Percentiles rank a stretch among this genome's conserved stretches.
Conservation (phyloP, 768 basidiomycete species). For the Podaxis carcinomalis region DNA sequence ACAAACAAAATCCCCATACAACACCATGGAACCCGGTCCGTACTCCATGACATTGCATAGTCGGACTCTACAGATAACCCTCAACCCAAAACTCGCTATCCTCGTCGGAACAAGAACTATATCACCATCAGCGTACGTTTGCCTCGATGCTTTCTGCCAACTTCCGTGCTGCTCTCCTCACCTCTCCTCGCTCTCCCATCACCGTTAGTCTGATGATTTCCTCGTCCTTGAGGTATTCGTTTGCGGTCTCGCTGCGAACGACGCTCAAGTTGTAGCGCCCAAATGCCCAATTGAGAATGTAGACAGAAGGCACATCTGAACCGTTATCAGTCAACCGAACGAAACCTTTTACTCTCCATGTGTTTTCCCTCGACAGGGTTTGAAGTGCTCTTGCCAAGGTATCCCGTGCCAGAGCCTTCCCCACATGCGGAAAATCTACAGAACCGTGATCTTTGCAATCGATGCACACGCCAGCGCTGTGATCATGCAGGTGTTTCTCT, state of each 20-base stretch:
- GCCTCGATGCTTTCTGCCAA: constrained; percentile 45
- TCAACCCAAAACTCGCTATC: neutral
- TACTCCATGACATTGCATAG: too few species aligned
- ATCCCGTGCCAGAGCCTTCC: constrained; percentile 27
- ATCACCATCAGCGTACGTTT: neutral
- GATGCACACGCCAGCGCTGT: neutral
- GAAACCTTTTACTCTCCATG: constrained; percentile 89
- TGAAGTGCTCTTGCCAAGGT: constrained; percentile 44
- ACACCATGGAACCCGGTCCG: too few species aligned
- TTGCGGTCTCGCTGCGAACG: neutral
- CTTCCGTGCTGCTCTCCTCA: constrained; percentile 48
- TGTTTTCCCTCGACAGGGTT: constrained; percentile 56
- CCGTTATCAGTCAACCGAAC: constrained; percentile 43
- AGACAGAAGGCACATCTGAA: constrained; percentile 14
- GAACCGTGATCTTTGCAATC: neutral
- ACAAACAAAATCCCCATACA: neutral
- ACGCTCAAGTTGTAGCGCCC: constrained; percentile 66
- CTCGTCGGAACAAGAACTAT: neutral
- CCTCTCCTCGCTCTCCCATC: constrained; percentile 89
- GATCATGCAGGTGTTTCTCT: constrained; percentile 3
- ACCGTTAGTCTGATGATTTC: constrained; percentile 63
- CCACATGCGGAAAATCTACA: constrained; percentile 13
- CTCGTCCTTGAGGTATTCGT: constrained; percentile 26
- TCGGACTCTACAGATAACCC: too few species aligned
- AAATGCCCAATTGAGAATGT: constrained; percentile 93